Evolutionary conservation across 495 filamentous ascomycete genomes (phyloP).

Genomic region (Aspergillus cristatus): DNA sequence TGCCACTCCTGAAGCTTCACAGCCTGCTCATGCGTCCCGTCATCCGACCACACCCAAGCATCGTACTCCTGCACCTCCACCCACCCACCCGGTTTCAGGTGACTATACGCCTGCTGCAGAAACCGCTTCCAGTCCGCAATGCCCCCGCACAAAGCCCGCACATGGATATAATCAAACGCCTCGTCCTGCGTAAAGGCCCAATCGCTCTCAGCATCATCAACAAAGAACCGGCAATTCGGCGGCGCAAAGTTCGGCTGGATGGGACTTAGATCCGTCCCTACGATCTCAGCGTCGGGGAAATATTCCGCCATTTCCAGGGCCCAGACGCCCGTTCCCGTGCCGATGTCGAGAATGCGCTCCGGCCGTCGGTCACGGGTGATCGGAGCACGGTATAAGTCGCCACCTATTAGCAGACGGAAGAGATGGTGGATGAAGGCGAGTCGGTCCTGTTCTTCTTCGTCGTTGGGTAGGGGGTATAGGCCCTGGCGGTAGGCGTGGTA

Average conservation of each 20-base stretch:
- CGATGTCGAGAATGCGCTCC: constrained; percentile 34
- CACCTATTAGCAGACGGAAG: constrained; percentile 40
- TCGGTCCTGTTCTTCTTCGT: constrained; percentile 53
- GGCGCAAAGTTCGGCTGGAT: constrained; percentile 44
- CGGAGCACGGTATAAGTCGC: constrained; percentile 44
- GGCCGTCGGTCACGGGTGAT: constrained; percentile 18
- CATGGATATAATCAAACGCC: constrained; percentile 39
- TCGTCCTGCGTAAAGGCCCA: constrained; percentile 36
- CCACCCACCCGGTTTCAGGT: constrained; percentile 46
- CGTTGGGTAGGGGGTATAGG: constrained; percentile 54
- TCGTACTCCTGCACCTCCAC: constrained; percentile 48
- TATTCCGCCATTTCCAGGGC: constrained; percentile 54
- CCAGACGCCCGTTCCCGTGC: constrained; percentile 54
- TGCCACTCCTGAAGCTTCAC: constrained; percentile 17
- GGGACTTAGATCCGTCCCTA: constrained; percentile 56
- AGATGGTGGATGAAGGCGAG: constrained; percentile 60
- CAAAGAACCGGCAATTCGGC: constrained; percentile 38
- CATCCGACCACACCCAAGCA: constrained; percentile 22
- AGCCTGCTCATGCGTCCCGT: constrained; percentile 24
- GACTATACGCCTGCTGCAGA: constrained; percentile 23
- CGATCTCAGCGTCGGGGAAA: constrained; percentile 44
- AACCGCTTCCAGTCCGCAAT: constrained; percentile 38
- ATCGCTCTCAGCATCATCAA: constrained; percentile 42
- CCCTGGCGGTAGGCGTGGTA: constrained; percentile 49
- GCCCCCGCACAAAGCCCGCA: constrained; percentile 34